Conservation (phyloP, 495 filamentous ascomycete species). For the Penicillium cinerascens region DNA sequence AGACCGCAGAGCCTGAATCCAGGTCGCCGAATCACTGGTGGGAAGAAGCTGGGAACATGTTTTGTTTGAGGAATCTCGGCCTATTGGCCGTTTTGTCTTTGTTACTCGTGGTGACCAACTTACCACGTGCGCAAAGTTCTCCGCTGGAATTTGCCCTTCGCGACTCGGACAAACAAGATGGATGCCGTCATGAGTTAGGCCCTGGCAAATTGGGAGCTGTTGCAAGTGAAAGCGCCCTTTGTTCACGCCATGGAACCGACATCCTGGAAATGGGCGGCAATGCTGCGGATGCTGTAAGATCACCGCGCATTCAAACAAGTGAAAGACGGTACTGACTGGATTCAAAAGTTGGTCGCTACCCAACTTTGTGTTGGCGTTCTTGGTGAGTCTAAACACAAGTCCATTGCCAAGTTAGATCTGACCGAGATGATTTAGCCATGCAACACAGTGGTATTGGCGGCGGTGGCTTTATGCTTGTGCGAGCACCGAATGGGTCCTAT, state of each 20-base stretch:
- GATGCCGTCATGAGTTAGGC: constrained; percentile 6
- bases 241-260: constrained; percentile 71
- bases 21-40: neutral
- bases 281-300: constrained; percentile 65
- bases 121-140: constrained; percentile 22
- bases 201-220: constrained; percentile 63
- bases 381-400: constrained; percentile 37
- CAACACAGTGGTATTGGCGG: constrained; percentile 86
- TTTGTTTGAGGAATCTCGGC: constrained; percentile 15
- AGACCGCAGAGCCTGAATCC: neutral
- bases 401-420: neutral
- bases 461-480: constrained; percentile 83
- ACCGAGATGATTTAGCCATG: constrained; percentile 50
- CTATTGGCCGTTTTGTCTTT: constrained; percentile 19
- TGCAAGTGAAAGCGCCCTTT: constrained; percentile 73
- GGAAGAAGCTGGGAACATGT: constrained; percentile 5
- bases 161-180: neutral
- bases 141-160: constrained; percentile 18
- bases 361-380: constrained; percentile 72
- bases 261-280: constrained; percentile 67
- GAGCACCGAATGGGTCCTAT: constrained; percentile 58
- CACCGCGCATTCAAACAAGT: neutral
- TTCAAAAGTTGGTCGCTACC: constrained; percentile 58
- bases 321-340: neutral
- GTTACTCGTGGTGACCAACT: constrained; percentile 20